Evolutionary conservation across 2,329 filamentous ascomycete genomes (phyloP).

Genomic region (Penicillium capsulatum): DNA sequence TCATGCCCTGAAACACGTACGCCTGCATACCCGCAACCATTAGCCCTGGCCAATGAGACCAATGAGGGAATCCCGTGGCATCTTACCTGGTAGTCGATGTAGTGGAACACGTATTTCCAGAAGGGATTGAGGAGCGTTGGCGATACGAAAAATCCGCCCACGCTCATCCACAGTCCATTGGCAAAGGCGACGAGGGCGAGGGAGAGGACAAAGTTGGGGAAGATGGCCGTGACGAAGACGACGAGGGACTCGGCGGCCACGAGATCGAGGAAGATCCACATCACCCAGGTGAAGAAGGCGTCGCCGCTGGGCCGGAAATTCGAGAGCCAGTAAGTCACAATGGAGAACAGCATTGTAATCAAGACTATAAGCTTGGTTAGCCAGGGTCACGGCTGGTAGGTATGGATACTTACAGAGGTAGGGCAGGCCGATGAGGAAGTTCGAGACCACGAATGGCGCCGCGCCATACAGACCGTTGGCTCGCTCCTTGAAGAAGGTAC

Average conservation of each 20-base stretch:
- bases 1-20: conserved; percentile 89
- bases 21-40: too few relatives aligned
- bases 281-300: conserved; percentile 71
- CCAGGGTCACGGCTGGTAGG: background rate
- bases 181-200: conserved; percentile 78
- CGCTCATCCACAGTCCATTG: conserved; percentile 86
- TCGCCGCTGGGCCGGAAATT: conserved; percentile 64
- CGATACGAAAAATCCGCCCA: conserved; percentile 75
- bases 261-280: conserved; percentile 83
- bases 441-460: conserved; percentile 67
- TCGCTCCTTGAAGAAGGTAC: conserved; percentile 70
- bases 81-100: conserved; percentile 72
- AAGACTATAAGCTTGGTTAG: conserved; percentile 47
- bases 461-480: conserved; percentile 78
- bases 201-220: conserved; percentile 75
- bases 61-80: too few relatives aligned
- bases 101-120: conserved; percentile 82
- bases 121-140: conserved; percentile 71
- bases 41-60: too few relatives aligned
- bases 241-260: conserved; percentile 78
- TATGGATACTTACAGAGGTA: conserved; percentile 57
- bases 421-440: conserved; percentile 76
- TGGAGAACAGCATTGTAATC: conserved; percentile 70
- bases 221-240: conserved; percentile 66
- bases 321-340: conserved; percentile 73